A percentile compares a stretch with the other conserved stretches of the same genome.
These are phyloP conservation scores for Larix kaempferi DNA, from an alignment of 75 land plant species.

Conservation along the genomic window DNA sequence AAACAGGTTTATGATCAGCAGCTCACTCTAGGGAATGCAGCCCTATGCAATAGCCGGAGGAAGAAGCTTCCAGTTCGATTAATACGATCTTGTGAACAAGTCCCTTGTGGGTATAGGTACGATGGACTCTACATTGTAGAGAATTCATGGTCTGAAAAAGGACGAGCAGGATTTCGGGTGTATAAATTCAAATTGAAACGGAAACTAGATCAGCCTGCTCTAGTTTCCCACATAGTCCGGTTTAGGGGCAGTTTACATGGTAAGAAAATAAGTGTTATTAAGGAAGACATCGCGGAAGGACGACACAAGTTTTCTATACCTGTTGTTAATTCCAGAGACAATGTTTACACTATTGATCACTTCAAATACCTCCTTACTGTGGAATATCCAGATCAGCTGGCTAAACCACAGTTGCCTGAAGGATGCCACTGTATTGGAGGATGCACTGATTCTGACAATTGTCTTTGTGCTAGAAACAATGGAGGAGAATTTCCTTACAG, in stretches of 20 bases:
- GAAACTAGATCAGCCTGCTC: too few relatives aligned
- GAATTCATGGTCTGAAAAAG: too few relatives aligned
- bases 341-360: conserved; percentile 25
- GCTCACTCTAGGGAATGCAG: conserved; percentile 63
- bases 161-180: too few relatives aligned
- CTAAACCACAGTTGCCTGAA: background rate
- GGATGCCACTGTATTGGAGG: conserved; percentile 34
- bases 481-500: conserved; percentile 66
- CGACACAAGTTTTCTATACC: background rate
- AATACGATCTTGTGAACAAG: conserved; percentile 45
- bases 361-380: conserved; percentile 45
- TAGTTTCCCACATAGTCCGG: conserved; percentile 19
- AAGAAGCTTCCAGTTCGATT: conserved; percentile 35
- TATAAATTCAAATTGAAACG: too few relatives aligned
- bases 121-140: too few relatives aligned
- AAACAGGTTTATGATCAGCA: conserved; percentile 53
- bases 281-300: conserved; percentile 23
- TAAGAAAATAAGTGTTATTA: too few relatives aligned
- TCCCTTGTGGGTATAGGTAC: too few relatives aligned
- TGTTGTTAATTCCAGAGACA: conserved; percentile 58
- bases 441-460: conserved; percentile 22
- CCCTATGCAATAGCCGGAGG: conserved; percentile 40
- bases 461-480: conserved; percentile 51
- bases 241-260: background rate
- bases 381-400: conserved; percentile 28